Percentiles rank a stretch among this genome's conserved stretches.
Conservation (phyloP, 306 rosid genomes). For the Sechiopsis laciniata region DNA sequence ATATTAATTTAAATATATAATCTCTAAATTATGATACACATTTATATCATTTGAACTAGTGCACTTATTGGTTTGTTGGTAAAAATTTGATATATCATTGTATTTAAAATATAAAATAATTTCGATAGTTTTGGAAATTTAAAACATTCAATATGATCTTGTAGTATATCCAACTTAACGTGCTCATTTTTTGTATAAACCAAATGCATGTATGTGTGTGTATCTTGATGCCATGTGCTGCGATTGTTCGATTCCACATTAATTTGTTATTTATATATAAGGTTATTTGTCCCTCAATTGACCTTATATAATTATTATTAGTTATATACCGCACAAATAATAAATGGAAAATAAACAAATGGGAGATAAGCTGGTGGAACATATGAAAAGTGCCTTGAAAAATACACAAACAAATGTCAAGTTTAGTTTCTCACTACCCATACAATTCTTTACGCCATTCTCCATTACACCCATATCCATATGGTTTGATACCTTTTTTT, state of each 20-base stretch:
- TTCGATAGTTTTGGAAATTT: background rate
- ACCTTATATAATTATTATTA: background rate
- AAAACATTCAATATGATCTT: background rate
- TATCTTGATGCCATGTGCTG: background rate
- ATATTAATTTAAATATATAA: no score
- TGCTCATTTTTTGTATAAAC: background rate
- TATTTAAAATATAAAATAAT: background rate
- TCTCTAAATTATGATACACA: no score
- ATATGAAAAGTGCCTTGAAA: background rate
- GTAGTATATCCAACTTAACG: background rate
- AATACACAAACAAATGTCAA: background rate
- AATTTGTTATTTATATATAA: background rate
- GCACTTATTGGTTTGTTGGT: no score
- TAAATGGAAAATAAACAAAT: slow-evolving; percentile 1
- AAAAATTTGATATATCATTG: background rate
- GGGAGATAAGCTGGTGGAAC: no score
- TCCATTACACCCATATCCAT: background rate
- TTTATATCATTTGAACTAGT: no score
- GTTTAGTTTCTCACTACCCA: background rate
- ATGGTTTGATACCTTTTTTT: no score
- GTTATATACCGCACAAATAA: background rate
- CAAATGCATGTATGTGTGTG: background rate
- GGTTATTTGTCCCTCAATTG: background rate
- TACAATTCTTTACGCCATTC: background rate
- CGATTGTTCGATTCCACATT: background rate